Conservation (phyloP, 257 asterid genomes). For the Fraxinus quadrangulata region DNA sequence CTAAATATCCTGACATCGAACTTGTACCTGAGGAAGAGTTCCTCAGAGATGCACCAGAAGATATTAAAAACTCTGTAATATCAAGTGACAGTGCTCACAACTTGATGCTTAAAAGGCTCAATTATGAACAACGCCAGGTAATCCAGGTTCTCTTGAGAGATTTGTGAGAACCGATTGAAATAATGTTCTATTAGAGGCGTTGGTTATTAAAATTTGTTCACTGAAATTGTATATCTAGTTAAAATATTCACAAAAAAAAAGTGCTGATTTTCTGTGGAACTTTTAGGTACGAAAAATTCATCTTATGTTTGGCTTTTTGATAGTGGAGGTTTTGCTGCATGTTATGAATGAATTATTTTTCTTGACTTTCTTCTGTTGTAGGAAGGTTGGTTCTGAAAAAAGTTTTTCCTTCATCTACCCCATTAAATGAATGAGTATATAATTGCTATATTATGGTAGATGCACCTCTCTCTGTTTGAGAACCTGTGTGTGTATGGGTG, state of each 20-base stretch:
- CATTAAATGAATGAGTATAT: not conserved
- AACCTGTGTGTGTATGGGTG: slow-evolving; percentile 8
- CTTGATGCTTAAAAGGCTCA: slow-evolving; percentile 92
- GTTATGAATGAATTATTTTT: not conserved
- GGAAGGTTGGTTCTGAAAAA: not conserved
- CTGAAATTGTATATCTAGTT: not conserved
- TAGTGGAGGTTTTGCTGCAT: not conserved
- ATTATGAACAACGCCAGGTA: slow-evolving; percentile 90
- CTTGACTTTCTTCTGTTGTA: not conserved
- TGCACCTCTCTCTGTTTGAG: not conserved
- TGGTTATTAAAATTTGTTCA: not conserved
- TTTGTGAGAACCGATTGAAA: not conserved
- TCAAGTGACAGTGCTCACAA: slow-evolving; percentile 72
- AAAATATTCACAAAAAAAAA: not conserved
- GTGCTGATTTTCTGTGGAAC: not conserved
- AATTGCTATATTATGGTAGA: not conserved
- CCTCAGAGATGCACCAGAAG: slow-evolving; percentile 75
- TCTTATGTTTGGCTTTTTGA: not conserved
- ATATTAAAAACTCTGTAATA: slow-evolving; percentile 59
- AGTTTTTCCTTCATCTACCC: not conserved
- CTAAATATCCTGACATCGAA: slow-evolving; percentile 86
- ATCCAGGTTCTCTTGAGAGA: not conserved
- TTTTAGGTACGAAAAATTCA: not conserved
- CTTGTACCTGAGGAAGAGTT: slow-evolving; percentile 93
- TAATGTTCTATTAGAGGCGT: not conserved